Evolutionary conservation across 768 basidiomycete species (phyloP), one percentile per base, ranked within the genome.

Genomic region (Tubosaeta sp.): DNA sequence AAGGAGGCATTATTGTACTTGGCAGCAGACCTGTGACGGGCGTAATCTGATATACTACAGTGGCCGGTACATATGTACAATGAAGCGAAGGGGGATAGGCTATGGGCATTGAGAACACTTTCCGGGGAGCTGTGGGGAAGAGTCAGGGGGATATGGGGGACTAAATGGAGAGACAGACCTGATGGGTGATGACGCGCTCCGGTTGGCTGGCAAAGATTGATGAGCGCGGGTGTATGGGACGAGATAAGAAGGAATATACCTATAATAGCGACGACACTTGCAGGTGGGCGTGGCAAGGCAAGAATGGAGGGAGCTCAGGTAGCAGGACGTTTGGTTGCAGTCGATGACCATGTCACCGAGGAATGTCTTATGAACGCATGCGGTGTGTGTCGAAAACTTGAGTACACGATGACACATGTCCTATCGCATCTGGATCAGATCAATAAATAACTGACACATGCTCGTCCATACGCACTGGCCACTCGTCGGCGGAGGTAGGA

Each of bases 361-460:
- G 61, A 76, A 80, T 13, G 72, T 71, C 60, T 76, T 69, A 65
- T 86, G 84, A n/a, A 72, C 72, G 71, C 86, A 88, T n/a, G 37
- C 66, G 31, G 61, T 65, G 57, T 74, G 77, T 61, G 72, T 76
- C 51, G 65, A 68, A 66, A 85, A 79, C 58, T 69, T 73, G 61
- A 87, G 77, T 47, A 71, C 73, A 57, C 83, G 78, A 66, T 82
- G 79, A 72, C 86, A 88, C 86, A 88, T 88, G 59, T 64, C 52
- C 48, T 49, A 53, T 53, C 50, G 46, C 45, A 27, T 17, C 43
- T 43, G 22, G 29, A 42, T 43, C 49, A 50, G 39, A 51, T 51
- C 22, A 17, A 16, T 37, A 42, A 6, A 7, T n/a, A 12, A 12
- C 39, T 41, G 43, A 17, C 14, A 31, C 29, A 31, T 9, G 29